Evolutionary conservation across 495 filamentous ascomycete genomes (phyloP), one percentile per base, ranked within the genome.

Genomic region (Staphylotrichum longicolle): DNA sequence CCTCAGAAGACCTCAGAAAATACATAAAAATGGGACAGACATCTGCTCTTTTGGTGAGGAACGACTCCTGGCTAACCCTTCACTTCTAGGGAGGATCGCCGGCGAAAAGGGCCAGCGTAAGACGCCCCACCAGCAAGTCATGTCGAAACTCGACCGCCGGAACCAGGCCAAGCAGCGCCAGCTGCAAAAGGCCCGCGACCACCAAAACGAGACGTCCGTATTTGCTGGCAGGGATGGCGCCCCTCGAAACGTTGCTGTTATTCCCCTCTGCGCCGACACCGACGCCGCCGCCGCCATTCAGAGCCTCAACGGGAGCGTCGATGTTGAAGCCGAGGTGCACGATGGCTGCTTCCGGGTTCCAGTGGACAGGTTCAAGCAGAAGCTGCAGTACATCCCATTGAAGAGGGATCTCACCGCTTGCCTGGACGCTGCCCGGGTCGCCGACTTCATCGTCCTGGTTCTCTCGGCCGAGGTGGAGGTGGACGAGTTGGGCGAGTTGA

Each of bases 101-200:
- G 74, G 72, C 54, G 76, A 80, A 72, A 88, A 76, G 70, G 83
- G 86, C 42, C 78, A 78, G 62, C 87, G 93, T 61, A 95, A 90
- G 75, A 96, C 93, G 46, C 89, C 89, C 61, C 91, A 97, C 73
- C 95, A 98, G 71, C 91, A 96, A 77, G 82, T 96, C 72, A 95
- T 96, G 90, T 96, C 93, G 41, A 98, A 96, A 76, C 79, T 98
- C 73, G 91, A 96, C 76, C 88, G 94, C 40, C 84, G 90, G 68
- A 96, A 98, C 75, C 91, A 93, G 78, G 89, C 90, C 50, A 91
- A 91, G 67, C 94, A 98, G 78, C 84, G 85, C 69, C 88, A 91
- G 64, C 80, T 84, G 63, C 75, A 83, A 64, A 96, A 97, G 75
- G 86, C 92, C 60, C 85, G 85, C 62, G 89, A 94, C 66, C 87